Base-by-base conservation (phyloP, 75 land plant species). In the Sequoia sempervirens region DNA sequence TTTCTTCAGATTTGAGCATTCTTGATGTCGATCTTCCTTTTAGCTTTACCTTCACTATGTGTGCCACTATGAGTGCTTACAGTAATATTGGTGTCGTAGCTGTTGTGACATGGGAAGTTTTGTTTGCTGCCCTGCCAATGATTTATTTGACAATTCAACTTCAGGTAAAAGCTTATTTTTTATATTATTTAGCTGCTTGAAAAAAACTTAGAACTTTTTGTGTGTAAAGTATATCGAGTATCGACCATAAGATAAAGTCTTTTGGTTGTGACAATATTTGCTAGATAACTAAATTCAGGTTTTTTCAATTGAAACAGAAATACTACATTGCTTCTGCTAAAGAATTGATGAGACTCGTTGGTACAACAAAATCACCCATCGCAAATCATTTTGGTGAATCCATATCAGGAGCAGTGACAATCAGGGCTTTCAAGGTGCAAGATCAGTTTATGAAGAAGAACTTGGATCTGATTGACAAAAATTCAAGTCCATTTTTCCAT, bases 281-380 rank as follows among this genome's bases (percentile, higher is more conserved):
- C 38, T 5, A 47, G 43, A 37, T 20, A 66, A 78, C 18, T 46
- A 2, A 18, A 53, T 18, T 69, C 26, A 9, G 82, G 26, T 84
- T 80, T 80, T 26, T 1, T 81, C 85, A 82, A 82, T 38, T 61
- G 66, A 8, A 40, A 26, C 90, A 90, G 91, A 64, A 80, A 50
- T 90, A 83, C 80, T 90, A 90, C 43, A 43, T 82, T 36, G 80
- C 91, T 6, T 64, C 88, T 69, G 87, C 90, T 11, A 81, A 81
- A 52, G 90, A 90, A 82, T 80, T 90, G 74, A 89, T 84, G 84
- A 88, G 90, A 54, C 61, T 90, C 73, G 84, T 86, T 82, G 91
- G 87, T 15, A 88, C 85, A 18, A 90, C 90, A 8, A 90, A 90
- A 61, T 90, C 91, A 2, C 90, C 88, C 2, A 88, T 90, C 7